Evolutionary conservation across 1,139 yeast species (phyloP), one percentile per base, ranked within the genome.

Genomic region (Pichia sp.): DNA sequence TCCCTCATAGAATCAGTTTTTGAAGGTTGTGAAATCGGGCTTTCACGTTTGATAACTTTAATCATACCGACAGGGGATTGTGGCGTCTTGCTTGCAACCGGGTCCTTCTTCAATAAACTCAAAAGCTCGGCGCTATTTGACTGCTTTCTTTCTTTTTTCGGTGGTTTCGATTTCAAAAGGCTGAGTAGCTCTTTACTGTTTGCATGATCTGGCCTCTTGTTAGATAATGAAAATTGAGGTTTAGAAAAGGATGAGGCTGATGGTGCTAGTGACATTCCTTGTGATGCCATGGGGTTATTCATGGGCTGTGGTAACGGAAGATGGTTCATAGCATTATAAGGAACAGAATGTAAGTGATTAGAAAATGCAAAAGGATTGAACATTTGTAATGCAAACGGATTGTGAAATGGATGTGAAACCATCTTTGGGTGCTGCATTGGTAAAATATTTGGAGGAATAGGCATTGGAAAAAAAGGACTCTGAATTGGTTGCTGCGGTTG

Each of bases 101-200:
- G 3, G 12, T 41, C 57, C 34, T 49, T 55, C 27, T 58, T 58
- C 27, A 56, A 50, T 7, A 57, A 9, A 36, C 30, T 55, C n/a
- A 57, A 43, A 7, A 58, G 43, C 20, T 55, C 50, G 3, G 53
- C 50, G 44, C 58, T 52, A 10, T 31, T 48, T 5, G 47, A 27
- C 29, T 48, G 53, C 17, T 49, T 30, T 12, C 48, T 10, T n/a
- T 34, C 30, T 20, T 27, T 27, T 4, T 45, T 16, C 3, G 60
- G 57, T 6, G 71, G 67, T 54, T 67, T 69, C 38, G 71, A 68
- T 42, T 75, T 80, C 60, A 83, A 71, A 30, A 83, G 73, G 6
- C 82, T 77, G 57, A 82, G 71, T 20, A 83, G 65, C 55, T 81
- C 85, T 59, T 75, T 79, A 9, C 84, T 77, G 58, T 80, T 75